These are phyloP conservation scores for Candolleomyces efflorescens DNA, from an alignment of 768 basidiomycete species.

Conservation along the genomic window DNA sequence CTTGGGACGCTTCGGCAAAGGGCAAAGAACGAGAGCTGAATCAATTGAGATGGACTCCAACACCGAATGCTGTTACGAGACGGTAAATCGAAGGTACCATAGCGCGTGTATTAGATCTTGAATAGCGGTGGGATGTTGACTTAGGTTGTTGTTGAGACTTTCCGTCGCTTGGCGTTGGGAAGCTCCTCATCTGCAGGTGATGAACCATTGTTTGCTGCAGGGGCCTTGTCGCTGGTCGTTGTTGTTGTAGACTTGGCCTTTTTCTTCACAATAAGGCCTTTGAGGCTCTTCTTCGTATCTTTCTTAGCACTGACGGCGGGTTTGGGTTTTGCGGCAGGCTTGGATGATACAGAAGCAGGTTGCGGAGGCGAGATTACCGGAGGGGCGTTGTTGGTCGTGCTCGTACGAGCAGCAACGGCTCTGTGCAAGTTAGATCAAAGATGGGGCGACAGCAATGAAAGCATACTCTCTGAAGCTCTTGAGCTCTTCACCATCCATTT, in stretches of 20 bases:
- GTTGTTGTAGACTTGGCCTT: slow-evolving; percentile 43
- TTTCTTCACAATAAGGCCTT: slow-evolving; percentile 80
- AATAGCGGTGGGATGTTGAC: not conserved
- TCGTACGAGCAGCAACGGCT: slow-evolving; percentile 66
- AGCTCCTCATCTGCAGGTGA: slow-evolving; percentile 20
- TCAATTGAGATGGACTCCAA: slow-evolving; percentile 76
- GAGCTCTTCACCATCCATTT: slow-evolving; percentile 76
- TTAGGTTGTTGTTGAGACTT: slow-evolving; percentile 32
- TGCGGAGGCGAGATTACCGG: slow-evolving; percentile 26
- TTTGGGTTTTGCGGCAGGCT: slow-evolving; percentile 26
- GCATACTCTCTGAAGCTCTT: slow-evolving; percentile 72
- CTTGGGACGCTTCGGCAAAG: slow-evolving; percentile 48
- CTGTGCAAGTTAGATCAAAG: slow-evolving; percentile 21
- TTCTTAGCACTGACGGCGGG: slow-evolving; percentile 41
- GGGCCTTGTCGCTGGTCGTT: slow-evolving; percentile 3
- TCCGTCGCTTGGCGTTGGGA: slow-evolving; percentile 58
- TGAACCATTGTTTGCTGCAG: slow-evolving; percentile 14
- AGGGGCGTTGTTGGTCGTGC: slow-evolving; percentile 42
- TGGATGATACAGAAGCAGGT: slow-evolving; percentile 23
- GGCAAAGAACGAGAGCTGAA: slow-evolving; percentile 59
- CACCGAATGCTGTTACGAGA: slow-evolving; percentile 39
- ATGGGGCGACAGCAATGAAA: not conserved
- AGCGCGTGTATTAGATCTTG: not conserved
- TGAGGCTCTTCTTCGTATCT: slow-evolving; percentile 61
- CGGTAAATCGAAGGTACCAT: not conserved